Evolutionary conservation across 169 alveolate species (phyloP), one percentile per base, ranked within the genome.

Genomic region (Cryptosporidium canis): DNA sequence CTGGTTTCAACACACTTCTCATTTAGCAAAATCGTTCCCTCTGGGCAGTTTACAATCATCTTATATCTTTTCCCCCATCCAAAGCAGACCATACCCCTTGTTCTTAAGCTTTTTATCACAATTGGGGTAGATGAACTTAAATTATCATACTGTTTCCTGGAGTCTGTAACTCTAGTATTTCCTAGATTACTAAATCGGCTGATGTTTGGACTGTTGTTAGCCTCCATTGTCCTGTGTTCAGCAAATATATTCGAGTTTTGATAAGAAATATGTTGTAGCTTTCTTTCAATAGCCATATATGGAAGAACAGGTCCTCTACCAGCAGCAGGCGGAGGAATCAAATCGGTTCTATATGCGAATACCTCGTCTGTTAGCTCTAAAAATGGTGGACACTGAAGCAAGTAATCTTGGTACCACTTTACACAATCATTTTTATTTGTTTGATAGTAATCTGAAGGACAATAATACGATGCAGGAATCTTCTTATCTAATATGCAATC

Each of bases 11-110:
- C 41, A 31, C 87, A 77, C 71, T 77, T 77, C 24, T 61, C 87
- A 43, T 77, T 77, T 35, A 77, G 37, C 39, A 77, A 31, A 27
- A 58, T 41, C 8, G 70, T 77, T 18, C 72, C 87, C 39, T 77
- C 87, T 18, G 87, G 87, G 31, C 87, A 77, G 44, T 44, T 77
- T 5, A 77, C 87, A 35, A 77, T 77, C 87, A 77, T 77, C 61
- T 77, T 77, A 35, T 77, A 77, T 41, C 87, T 56, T 37, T 44
- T 45, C 24, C 87, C 87, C 87, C 87, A 77, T n/a, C 87, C 87
- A 77, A 77, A 77, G 31, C 87, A 77, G 43, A 77, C 77, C 87
- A 77, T 56, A 5, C 87, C 87, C 14, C 72, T 55, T 4, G 66
- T 21, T 41, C 61, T 77, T 5, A 24, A 55, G 27, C 87, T 77